Evolutionary conservation across 2,329 filamentous ascomycete genomes (phyloP), one percentile per base, ranked within the genome.

Genomic region (Daldinia sp.): DNA sequence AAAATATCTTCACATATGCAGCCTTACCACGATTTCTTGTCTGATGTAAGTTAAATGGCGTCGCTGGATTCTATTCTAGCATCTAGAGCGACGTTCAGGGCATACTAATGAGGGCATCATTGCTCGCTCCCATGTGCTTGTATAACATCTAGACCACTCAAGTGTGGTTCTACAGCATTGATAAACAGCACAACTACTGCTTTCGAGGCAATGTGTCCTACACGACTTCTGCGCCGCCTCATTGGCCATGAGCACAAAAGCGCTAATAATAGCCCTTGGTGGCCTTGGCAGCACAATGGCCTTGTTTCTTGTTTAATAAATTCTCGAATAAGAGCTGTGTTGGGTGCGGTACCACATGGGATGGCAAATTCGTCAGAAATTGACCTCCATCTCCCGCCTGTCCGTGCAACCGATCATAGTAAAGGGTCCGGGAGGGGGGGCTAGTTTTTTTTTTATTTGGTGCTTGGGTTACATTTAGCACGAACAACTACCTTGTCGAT

Each of bases 361-460:
- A 61, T 65, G 66, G 66, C 63, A 67, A 28, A 62, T 69, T 67
- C 68, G 61, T 68, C 61, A 66, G 65, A 69, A 68, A 66, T 60
- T 64, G 65, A 48, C 64, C 65, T 67, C 57, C 67, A 65, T 69
- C 33, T 66, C 65, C 63, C 61, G 51, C 61, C 60, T 63, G 64
- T 67, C 71, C 62, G 63, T 69, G 63, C 65, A 60, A 61, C 57
- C 68, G 42, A 67, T 63, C 44, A 57, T 64, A 53, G 56, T 55
- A 54, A 60, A 51, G 60, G 57, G 51, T 50, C 54, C 55, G 48
- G 65, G 44, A 50, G 33, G 55, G 55, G 63, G 54, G 42, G 18
- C 15, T 55, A 50, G 23, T 26, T 51, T 59, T 66, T 62, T 68
- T 33, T 26, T 56, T 59, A 64, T 60, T 69, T 56, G 20, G 48